Evolutionary conservation across 1,284 basidiomycete species (phyloP).

Genomic region (Singerocomus rubriflavus): DNA sequence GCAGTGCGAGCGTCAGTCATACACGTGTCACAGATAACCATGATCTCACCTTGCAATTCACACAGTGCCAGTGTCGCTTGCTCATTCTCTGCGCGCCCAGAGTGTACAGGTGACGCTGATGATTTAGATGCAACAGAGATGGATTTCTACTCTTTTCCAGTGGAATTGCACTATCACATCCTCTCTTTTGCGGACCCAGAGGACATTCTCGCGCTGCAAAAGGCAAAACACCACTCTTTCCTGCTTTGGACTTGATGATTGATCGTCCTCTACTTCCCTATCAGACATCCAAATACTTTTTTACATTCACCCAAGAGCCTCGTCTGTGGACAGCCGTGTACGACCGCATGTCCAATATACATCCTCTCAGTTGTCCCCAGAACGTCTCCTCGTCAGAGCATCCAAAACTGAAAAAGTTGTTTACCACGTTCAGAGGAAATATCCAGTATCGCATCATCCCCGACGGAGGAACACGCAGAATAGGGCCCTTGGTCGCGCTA

Average conservation of each 20-base stretch:
- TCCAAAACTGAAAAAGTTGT: constrained; percentile 10
- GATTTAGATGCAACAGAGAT: neutral
- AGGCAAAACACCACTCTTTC: constrained; percentile 9
- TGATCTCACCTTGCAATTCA: constrained; percentile 2
- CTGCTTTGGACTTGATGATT: neutral
- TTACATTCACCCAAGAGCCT: constrained; percentile 3
- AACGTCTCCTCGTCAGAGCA: constrained; percentile 11
- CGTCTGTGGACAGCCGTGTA: constrained; percentile 6
- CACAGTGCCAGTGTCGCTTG: no score
- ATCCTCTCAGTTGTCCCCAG: neutral
- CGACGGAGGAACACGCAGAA: neutral
- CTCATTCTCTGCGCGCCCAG: neutral
- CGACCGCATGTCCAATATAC: constrained; percentile 5
- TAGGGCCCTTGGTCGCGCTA: neutral
- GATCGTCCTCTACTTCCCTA: neutral
- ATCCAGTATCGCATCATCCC: neutral
- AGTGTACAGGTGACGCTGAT: neutral
- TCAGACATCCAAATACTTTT: constrained; percentile 14
- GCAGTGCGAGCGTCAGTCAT: no score
- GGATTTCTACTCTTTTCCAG: constrained; percentile 3
- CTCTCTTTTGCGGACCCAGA: constrained; percentile 11
- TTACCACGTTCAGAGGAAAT: constrained; percentile 6
- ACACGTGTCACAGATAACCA: no score
- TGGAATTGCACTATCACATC: constrained; percentile 15
- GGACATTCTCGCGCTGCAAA: constrained; percentile 16